phyloP scores from a whole-genome alignment of 805 yeast species.

The Monosporozyma unispora region DNA sequence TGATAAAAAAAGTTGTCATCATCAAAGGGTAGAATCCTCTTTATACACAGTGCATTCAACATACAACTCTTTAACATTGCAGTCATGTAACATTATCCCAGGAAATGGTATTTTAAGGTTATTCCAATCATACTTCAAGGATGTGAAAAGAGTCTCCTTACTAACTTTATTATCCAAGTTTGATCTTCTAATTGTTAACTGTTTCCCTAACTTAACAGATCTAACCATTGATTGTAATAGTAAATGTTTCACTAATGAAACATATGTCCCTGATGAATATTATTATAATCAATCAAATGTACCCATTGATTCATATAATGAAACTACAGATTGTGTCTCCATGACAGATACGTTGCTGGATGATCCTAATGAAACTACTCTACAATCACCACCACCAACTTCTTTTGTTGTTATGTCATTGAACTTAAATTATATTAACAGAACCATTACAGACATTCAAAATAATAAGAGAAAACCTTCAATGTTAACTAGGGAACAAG shows the following conservation, averaged over 20 bases:
- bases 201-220: constrained; percentile 33
- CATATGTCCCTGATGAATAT: constrained; percentile 18
- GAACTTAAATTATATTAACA: constrained; percentile 18
- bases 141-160: constrained; percentile 33
- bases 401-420: constrained; percentile 22
- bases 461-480: constrained; percentile 14
- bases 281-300: constrained; percentile 11
- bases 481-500: constrained; percentile 18
- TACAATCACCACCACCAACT: constrained; percentile 30
- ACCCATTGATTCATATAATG: constrained; percentile 1
- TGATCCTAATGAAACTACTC: constrained; percentile 9
- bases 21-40: constrained; percentile 7
- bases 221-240: constrained; percentile 44
- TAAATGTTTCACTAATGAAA: constrained; percentile 30
- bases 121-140: constrained; percentile 34
- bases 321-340: constrained; percentile 13
- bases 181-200: constrained; percentile 43
- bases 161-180: constrained; percentile 33
- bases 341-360: constrained; percentile 23
- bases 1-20: background rate
- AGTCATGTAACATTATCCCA: constrained; percentile 30
- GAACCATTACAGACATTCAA: constrained; percentile 9
- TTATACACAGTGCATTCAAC: constrained; percentile 30
- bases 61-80: constrained; percentile 25
- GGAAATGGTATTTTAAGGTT: constrained; percentile 31